These are phyloP conservation scores for Raffaelea albimanens DNA, from an alignment of 2,329 filamentous ascomycete species.

Conservation along the genomic window DNA sequence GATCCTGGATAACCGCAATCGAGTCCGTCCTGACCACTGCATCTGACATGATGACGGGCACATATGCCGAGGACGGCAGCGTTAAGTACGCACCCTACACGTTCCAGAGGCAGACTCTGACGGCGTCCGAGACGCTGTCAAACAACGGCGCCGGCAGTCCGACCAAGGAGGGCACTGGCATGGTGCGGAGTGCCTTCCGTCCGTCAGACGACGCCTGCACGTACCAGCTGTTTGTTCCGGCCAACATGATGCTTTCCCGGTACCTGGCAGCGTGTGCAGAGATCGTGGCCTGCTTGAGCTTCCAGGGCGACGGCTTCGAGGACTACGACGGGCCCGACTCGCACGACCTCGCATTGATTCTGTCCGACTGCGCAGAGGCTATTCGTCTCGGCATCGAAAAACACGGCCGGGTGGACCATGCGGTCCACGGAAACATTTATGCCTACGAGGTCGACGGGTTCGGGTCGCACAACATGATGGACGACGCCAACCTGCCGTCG, in stretches of 20 bases:
- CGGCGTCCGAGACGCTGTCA: constrained; percentile 63
- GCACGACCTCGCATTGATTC: constrained; percentile 5
- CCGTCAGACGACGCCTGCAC: constrained; percentile 73
- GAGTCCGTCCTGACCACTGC: constrained; percentile 54
- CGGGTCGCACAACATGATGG: constrained; percentile 51
- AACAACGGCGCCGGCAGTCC: constrained; percentile 64
- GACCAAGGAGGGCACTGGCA: constrained; percentile 55
- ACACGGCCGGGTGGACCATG: constrained; percentile 9
- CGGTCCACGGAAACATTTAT: constrained; percentile 8
- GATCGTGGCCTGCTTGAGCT: constrained; percentile 21
- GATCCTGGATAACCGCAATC: constrained; percentile 55
- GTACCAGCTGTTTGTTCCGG: constrained; percentile 67
- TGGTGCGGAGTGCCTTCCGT: constrained; percentile 68
- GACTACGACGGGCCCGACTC: neutral
- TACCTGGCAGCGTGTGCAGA: constrained; percentile 36
- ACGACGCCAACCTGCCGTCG: constrained; percentile 58
- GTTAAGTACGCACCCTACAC: constrained; percentile 52
- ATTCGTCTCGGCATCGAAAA: constrained; percentile 12
- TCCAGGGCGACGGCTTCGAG: constrained; percentile 17
- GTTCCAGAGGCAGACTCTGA: constrained; percentile 57
- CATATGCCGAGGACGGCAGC: constrained; percentile 47
- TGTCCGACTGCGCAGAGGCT: constrained; percentile 6
- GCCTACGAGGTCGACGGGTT: constrained; percentile 67
- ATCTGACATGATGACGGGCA: constrained; percentile 53
- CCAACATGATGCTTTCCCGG: constrained; percentile 61